Conservation (phyloP, 805 yeast genomes). For the Ogataea methylovora region DNA sequence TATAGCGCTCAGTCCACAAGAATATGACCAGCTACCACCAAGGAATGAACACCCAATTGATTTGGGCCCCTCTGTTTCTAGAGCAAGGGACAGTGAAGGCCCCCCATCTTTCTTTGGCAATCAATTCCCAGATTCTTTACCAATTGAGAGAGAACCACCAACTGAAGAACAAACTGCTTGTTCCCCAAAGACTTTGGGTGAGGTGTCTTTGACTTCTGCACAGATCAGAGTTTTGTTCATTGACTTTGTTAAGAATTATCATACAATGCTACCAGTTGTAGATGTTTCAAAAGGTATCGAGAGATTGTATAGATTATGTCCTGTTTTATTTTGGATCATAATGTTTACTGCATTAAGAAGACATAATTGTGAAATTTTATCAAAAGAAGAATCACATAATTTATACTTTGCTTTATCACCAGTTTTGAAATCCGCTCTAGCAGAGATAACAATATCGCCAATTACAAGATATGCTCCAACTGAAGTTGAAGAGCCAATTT, state of each 20-base stretch:
- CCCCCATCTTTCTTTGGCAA: constrained; percentile 8
- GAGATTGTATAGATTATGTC: constrained; percentile 67
- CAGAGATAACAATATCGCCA: constrained; percentile 87
- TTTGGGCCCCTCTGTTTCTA: constrained; percentile 13
- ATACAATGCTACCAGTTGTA: constrained; percentile 81
- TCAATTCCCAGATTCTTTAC: constrained; percentile 2
- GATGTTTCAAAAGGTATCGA: constrained; percentile 81
- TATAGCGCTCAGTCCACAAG: not conserved
- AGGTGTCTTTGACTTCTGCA: constrained; percentile 50
- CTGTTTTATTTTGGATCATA: constrained; percentile 90
- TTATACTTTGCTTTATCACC: constrained; percentile 61
- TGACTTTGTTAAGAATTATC: constrained; percentile 74
- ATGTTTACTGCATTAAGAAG: constrained; percentile 80
- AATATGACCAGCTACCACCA: not conserved
- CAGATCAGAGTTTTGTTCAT: constrained; percentile 55
- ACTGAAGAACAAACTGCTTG: constrained; percentile 35
- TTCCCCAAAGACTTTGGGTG: constrained; percentile 65
- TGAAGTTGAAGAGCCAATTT: constrained; percentile 71
- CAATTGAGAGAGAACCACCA: not conserved
- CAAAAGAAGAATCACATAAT: constrained; percentile 20
- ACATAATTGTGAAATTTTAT: constrained; percentile 25
- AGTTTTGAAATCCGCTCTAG: constrained; percentile 64
- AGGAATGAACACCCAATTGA: too few species aligned
- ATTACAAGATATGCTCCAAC: constrained; percentile 77
- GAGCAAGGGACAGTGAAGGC: constrained; percentile 8